Evolutionary conservation across 148 eudicot genomes (phyloP), one percentile per base, ranked within the genome.

Genomic region (Tetragonia tetragonoides): DNA sequence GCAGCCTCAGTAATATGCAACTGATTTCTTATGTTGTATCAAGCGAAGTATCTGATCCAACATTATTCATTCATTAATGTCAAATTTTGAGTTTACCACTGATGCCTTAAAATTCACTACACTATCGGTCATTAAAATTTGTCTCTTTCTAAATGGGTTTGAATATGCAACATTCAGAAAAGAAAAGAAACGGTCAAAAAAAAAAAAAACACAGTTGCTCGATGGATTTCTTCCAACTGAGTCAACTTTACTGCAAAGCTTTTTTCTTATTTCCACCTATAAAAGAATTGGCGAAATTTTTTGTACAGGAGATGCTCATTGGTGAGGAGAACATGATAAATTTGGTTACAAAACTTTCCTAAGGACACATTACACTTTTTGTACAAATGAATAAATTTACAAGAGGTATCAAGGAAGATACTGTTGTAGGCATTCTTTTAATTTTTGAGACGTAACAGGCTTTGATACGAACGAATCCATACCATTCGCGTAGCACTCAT

Each of bases 401-500:
- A 89, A 59, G 78, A 59, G 72, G 49, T 44, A 61, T 76, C 73
- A 77, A 24, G 75, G 70, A 57, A 95, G 68, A 83, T 87, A 88
- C 70, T 87, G 84, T 81, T 87, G 82, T 23, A 95, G 90, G 81
- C 99, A 89, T 57, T 91, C 89, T 95, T 85, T 89, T 78, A 95
- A 84, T 82, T 82, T 92, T 72, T 86, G 91, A 51, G 93, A 88
- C 5, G 96, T 95, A 46, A 95, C 90, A 61, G 98, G 98, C 85
- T 95, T 95, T 40, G 99, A 88, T 79, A 95, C 87, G 80, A 92
- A 91, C 0, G 93, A 89, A 73, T 95, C 99, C 99, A 95, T 95
- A 76, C 99, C 99, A 80, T 90, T 92, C 18, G 91, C 89, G 17
- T 46, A 90, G 81, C 99, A 95, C 82, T 95, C 96, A 7, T 95